Conservation (phyloP, 2,329 filamentous ascomycete species). For the Beauveria varroae region DNA sequence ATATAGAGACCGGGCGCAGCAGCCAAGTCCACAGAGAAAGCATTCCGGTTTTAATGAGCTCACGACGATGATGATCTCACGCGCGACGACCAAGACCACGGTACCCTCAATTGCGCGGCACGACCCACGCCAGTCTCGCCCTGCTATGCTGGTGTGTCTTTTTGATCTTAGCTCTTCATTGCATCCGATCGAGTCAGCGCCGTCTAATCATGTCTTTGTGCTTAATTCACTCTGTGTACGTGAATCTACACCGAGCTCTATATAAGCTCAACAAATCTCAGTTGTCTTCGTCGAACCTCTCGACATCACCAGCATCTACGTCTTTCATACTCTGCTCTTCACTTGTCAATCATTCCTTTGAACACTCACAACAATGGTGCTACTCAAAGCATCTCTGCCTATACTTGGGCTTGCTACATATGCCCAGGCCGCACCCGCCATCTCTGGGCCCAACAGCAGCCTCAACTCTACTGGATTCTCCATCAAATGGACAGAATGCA, state of each 20-base stretch:
- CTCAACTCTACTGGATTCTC: background rate
- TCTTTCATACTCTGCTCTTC: background rate
- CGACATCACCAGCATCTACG: background rate
- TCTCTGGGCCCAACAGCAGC: background rate
- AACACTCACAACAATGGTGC: background rate
- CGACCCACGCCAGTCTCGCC: background rate
- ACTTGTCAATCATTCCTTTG: background rate
- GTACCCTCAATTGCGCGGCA: background rate
- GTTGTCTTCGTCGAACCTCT: too few species aligned
- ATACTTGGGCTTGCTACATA: background rate
- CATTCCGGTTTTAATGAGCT: too few species aligned
- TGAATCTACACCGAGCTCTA: background rate
- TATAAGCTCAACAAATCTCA: background rate
- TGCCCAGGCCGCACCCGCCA: background rate
- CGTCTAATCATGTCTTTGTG: background rate
- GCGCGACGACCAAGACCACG: background rate
- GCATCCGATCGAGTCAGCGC: background rate
- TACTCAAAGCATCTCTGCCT: background rate
- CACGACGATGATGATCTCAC: background rate
- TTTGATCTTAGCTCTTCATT: background rate
- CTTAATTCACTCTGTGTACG: background rate
- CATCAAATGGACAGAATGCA: background rate
- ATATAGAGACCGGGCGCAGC: background rate
- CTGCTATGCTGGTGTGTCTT: background rate
- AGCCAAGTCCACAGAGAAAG: background rate